Base-by-base conservation (phyloP, 495 filamentous ascomycete species). In the Aspergillus mulundensis region DNA sequence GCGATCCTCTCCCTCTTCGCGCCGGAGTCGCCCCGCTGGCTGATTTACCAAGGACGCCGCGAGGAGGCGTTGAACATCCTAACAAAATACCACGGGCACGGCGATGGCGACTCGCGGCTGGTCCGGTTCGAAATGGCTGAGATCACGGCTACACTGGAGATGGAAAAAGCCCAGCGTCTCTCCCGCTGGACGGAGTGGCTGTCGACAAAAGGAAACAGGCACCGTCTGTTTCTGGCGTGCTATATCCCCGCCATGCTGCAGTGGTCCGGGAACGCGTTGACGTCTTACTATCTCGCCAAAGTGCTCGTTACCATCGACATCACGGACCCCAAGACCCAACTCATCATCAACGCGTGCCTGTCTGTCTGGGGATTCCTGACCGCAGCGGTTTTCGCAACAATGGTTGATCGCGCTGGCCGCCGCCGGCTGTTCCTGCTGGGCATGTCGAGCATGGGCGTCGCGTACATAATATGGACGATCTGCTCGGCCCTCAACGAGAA, bases 21-120 rank as follows among this genome's bases (percentile, higher is more conserved):
- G 39, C 69, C 81, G 39, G 75, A 81, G 66, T 76, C 77, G 50
- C 68, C 82, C 56, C 60, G 80, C 34, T 64, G 61, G 61, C 54
- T 64, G 18, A 41, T 60, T 7, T 55, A 60, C 50, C 59, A 56
- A 16, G 53, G 43, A 41, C 41, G 52, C 3, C 23, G 18, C 11
- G n/a, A 39, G 10, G 52, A 54, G 7, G 52, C 52, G 18, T 25
- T 54, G 0, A 15, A 20, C 25, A 18, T 54, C 5, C 41, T 54
- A 6, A 39, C 41, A 7, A 38, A 54, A 15, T 54, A 54, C 18
- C 52, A 54, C 52, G 52, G 52, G 1, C 1, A 54, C 25, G 52
- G 52, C 2, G 52, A 54, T 12, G 25, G 41, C 15, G n/a, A 34
- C 28, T 23, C 41, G 1, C 40, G 41, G 2, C 52, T 54, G 0